Evolutionary conservation across 1,139 yeast genomes (phyloP).

Genomic region (Kodamaea arcana): DNA sequence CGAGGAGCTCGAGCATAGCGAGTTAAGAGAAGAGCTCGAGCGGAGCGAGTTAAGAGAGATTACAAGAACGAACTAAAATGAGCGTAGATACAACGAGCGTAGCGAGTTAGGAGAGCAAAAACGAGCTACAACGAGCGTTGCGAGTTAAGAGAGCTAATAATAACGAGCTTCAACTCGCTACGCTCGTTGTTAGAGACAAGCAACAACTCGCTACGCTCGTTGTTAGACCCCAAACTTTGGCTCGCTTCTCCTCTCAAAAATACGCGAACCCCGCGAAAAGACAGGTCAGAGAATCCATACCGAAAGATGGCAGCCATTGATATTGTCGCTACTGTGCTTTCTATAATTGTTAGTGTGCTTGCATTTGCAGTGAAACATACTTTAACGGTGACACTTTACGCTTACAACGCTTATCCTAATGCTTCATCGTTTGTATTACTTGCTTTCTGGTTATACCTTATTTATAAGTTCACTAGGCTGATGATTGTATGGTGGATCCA

Average conservation of each 20-base stretch:
- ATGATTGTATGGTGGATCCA: constrained; percentile 26
- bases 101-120: too few species aligned
- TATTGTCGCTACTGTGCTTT: constrained; percentile 7
- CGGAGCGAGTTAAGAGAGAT: too few species aligned
- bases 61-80: too few species aligned
- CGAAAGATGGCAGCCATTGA: constrained; percentile 6
- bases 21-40: too few species aligned
- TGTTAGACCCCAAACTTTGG: background rate
- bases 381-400: constrained; percentile 13
- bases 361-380: constrained; percentile 14
- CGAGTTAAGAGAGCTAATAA: too few species aligned
- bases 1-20: background rate
- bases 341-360: constrained; percentile 11
- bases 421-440: constrained; percentile 17
- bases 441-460: constrained; percentile 19
- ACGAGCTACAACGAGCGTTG: too few species aligned
- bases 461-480: constrained; percentile 18
- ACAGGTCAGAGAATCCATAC: background rate
- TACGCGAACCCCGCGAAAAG: background rate
- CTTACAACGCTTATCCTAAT: constrained; percentile 24
- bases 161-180: too few species aligned
- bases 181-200: too few species aligned
- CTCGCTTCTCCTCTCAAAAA: background rate
- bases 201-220: too few species aligned
- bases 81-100: too few species aligned